Conservation (phyloP, 2,329 filamentous ascomycete species). For the Trichoderma endophyticum region DNA sequence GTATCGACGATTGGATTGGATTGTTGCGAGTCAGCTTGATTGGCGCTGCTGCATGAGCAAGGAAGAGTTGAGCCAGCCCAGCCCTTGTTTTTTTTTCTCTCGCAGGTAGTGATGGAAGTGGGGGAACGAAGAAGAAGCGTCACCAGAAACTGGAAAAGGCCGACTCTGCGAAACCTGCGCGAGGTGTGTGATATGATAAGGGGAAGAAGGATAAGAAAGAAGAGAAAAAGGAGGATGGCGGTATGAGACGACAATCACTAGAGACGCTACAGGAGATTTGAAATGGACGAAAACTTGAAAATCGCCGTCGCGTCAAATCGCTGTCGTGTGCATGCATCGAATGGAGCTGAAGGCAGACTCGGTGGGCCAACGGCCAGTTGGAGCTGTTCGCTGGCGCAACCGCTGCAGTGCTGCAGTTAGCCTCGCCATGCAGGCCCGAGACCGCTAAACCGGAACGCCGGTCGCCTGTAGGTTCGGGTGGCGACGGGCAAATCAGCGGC, state of each 20-base stretch:
- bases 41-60: slow-evolving; percentile 13
- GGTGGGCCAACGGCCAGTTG: slow-evolving; percentile 7
- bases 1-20: background rate
- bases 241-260: background rate
- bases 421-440: slow-evolving; percentile 11
- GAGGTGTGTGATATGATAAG: background rate
- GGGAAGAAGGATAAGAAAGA: background rate
- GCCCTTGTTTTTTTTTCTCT: background rate
- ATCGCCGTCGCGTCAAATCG: background rate
- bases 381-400: background rate
- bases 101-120: slow-evolving; percentile 9
- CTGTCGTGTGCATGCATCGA: background rate
- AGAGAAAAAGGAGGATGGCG: background rate
- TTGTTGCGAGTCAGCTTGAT: slow-evolving; percentile 9
- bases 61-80: background rate
- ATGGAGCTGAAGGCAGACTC: slow-evolving; percentile 13
- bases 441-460: slow-evolving; percentile 1
- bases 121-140: background rate
- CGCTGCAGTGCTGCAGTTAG: slow-evolving; percentile 19
- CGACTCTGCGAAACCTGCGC: slow-evolving; percentile 8
- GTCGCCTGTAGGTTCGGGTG: slow-evolving; percentile 19
- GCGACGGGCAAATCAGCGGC: slow-evolving; percentile 14
- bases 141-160: background rate
- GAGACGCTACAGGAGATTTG: background rate
- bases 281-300: background rate